Conservation (phyloP, 2,329 filamentous ascomycete species). For the Meredithiella fracta region DNA sequence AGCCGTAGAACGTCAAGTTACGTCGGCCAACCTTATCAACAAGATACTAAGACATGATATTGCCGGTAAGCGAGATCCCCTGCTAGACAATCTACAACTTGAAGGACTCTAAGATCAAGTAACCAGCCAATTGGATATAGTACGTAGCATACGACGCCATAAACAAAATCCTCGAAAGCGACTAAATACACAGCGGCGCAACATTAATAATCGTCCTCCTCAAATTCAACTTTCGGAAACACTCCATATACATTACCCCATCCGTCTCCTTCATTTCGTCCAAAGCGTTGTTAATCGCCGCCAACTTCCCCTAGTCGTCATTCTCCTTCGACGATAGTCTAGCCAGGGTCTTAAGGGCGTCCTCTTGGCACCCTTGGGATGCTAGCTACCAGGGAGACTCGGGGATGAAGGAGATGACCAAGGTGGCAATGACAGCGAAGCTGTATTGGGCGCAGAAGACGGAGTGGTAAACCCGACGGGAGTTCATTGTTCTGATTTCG, state of each 20-base stretch:
- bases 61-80: constrained; percentile 19
- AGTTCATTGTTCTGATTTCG: constrained; percentile 18
- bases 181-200: constrained; percentile 22
- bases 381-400: constrained; percentile 23
- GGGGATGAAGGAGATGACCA: constrained; percentile 18
- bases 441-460: constrained; percentile 21
- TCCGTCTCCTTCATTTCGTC: constrained; percentile 23
- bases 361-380: constrained; percentile 20
- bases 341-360: constrained; percentile 23
- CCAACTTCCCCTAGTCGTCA: not conserved
- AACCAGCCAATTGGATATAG: constrained; percentile 28
- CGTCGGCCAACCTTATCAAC: constrained; percentile 21
- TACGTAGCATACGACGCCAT: constrained; percentile 26
- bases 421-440: constrained; percentile 20
- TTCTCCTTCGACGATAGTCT: constrained; percentile 16
- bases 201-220: constrained; percentile 20
- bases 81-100: constrained; percentile 22
- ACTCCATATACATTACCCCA: constrained; percentile 25
- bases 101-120: constrained; percentile 22
- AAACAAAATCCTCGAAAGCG: constrained; percentile 23
- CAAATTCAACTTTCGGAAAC: constrained; percentile 22
- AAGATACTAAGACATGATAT: constrained; percentile 21
- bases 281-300: constrained; percentile 18
- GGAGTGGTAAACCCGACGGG: constrained; percentile 22
- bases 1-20: constrained; percentile 21